These are phyloP conservation scores for Boechera stricta DNA, from an alignment of 345 rosid species.

Conservation along the genomic window DNA sequence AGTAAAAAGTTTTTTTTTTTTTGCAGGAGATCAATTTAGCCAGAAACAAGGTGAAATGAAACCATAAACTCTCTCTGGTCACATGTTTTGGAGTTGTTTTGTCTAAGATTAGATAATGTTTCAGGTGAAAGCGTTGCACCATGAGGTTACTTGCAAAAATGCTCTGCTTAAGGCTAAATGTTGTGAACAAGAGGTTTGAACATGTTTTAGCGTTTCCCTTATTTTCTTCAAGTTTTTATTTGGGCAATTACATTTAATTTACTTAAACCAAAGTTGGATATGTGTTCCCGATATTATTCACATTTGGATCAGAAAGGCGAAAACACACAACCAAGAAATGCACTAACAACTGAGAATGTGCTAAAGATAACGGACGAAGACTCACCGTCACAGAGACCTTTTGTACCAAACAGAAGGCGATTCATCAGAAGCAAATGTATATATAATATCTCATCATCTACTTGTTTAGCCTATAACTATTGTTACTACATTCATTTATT, in stretches of 20 bases:
- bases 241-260: not conserved
- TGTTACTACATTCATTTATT: slow-evolving; percentile 10
- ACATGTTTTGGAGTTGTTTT: not conserved
- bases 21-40: slow-evolving; percentile 39
- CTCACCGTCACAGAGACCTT: not conserved
- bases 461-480: not conserved
- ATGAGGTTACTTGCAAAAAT: slow-evolving; percentile 36
- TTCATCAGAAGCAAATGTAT: slow-evolving; percentile 41
- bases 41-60: slow-evolving; percentile 36
- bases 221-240: not conserved
- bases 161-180: slow-evolving; percentile 35
- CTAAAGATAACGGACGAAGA: not conserved
- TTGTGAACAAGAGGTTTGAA: slow-evolving; percentile 34
- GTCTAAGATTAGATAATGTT: slow-evolving; percentile 21
- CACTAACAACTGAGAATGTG: not conserved
- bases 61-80: slow-evolving; percentile 1
- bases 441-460: slow-evolving; percentile 10
- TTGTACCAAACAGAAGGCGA: slow-evolving; percentile 27
- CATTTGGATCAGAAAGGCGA: slow-evolving; percentile 7
- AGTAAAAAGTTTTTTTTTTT: not conserved
- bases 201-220: not conserved
- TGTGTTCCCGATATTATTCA: slow-evolving; percentile 5
- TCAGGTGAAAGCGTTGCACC: slow-evolving; percentile 39
- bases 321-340: slow-evolving; percentile 30
- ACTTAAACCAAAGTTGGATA: slow-evolving; percentile 10